A percentile compares a stretch with the other conserved stretches of the same genome.
Conservation (phyloP, 176 grass and related monocot genomes). For the Ananas comosus region DNA sequence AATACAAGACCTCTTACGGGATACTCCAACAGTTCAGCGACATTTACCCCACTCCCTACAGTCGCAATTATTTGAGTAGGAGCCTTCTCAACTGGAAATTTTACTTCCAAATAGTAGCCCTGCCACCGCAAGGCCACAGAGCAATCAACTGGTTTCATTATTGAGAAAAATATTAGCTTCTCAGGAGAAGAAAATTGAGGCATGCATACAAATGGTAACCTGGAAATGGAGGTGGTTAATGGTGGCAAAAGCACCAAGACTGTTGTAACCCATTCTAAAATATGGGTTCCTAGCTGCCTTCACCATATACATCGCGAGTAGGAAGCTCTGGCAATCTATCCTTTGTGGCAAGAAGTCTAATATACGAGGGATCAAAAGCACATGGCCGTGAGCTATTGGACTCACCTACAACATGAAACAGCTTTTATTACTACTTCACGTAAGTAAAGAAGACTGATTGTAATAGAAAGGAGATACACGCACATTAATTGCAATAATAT, state of each 20-base stretch:
- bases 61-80: constrained; percentile 19
- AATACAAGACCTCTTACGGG: constrained; percentile 71
- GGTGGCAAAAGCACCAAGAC: constrained; percentile 57
- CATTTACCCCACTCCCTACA: constrained; percentile 27
- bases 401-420: constrained; percentile 33
- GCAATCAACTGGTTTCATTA: neutral
- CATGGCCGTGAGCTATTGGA: constrained; percentile 59
- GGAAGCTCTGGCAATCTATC: constrained; percentile 42
- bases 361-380: constrained; percentile 44
- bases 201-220: constrained; percentile 18
- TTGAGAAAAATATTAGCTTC: neutral
- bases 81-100: constrained; percentile 67
- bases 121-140: constrained; percentile 6
- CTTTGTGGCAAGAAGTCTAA: constrained; percentile 46
- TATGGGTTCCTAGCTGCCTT: constrained; percentile 37
- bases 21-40: constrained; percentile 40
- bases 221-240: constrained; percentile 82
- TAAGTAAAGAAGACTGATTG: neutral
- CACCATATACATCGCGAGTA: constrained; percentile 44
- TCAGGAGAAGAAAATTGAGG: neutral
- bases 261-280: constrained; percentile 71
- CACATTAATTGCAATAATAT: constrained; percentile 59
- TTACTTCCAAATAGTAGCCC: constrained; percentile 53
- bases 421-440: neutral
- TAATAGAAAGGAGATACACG: neutral